Percentiles rank a stretch among this genome's conserved stretches.
Conservation (phyloP, 1,284 basidiomycete genomes). For the Tranzscheliella williamsii region DNA sequence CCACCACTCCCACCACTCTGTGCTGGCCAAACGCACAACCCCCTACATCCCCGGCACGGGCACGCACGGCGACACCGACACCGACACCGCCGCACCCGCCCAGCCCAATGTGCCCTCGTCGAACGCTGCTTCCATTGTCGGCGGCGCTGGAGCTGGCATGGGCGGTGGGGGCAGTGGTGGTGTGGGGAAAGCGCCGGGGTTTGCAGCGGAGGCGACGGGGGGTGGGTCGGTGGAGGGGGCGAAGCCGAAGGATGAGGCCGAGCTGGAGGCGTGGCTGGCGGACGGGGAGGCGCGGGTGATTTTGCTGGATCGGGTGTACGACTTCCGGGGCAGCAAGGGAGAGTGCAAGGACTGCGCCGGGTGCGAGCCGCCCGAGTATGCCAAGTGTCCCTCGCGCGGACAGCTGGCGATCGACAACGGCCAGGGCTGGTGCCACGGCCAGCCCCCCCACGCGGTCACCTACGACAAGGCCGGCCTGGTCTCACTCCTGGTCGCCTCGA, state of each 20-base stretch:
- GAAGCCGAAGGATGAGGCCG: constrained; percentile 54
- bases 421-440: constrained; percentile 57
- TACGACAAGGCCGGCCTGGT: constrained; percentile 46
- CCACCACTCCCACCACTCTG: too few species aligned
- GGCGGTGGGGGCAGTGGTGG: not conserved
- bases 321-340: constrained; percentile 55
- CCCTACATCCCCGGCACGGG: too few species aligned
- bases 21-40: too few species aligned
- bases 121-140: too few species aligned
- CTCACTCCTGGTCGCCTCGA: constrained; percentile 4
- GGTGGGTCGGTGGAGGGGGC: constrained; percentile 59
- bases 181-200: constrained; percentile 11
- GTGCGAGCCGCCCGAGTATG: constrained; percentile 38
- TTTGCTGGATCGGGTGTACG: constrained; percentile 57
- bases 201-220: constrained; percentile 60
- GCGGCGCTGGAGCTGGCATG: not conserved
- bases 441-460: constrained; percentile 7
- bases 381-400: constrained; percentile 55
- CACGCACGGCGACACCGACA: too few species aligned
- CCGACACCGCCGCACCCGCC: too few species aligned
- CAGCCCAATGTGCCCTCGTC: too few species aligned
- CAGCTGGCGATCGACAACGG: constrained; percentile 59
- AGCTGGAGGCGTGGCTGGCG: constrained; percentile 58
- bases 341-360: constrained; percentile 52
- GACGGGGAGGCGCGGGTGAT: constrained; percentile 60